phyloP scores from a whole-genome alignment of 768 basidiomycete species.

The Pluteus cervinus region DNA sequence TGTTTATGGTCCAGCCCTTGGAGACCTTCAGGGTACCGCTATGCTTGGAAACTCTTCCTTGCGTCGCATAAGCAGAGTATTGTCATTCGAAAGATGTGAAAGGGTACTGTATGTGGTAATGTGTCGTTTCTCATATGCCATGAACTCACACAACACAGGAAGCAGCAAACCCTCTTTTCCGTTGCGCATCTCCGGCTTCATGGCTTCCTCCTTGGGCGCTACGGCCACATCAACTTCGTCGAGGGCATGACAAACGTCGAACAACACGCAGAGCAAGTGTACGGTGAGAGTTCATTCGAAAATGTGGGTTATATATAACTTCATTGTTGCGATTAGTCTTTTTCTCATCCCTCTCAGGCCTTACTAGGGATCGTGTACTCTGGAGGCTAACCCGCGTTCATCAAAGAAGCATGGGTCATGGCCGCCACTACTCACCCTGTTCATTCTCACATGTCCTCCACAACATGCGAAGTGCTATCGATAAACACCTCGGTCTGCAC shows the following conservation, averaged over 20 bases:
- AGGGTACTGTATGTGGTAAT: slow-evolving; percentile 37
- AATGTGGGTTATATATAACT: too few relatives aligned
- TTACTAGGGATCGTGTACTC: slow-evolving; percentile 86
- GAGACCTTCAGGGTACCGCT: slow-evolving; percentile 57
- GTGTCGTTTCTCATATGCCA: background rate
- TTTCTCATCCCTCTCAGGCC: slow-evolving; percentile 42
- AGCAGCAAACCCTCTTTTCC: slow-evolving; percentile 61
- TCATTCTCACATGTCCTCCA: slow-evolving; percentile 22
- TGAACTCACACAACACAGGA: slow-evolving; percentile 52
- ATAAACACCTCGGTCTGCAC: slow-evolving; percentile 67
- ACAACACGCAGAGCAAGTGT: slow-evolving; percentile 87
- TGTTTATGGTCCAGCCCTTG: slow-evolving; percentile 52
- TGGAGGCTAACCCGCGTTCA: slow-evolving; percentile 88
- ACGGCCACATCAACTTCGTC: slow-evolving; percentile 53
- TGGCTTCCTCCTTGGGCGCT: slow-evolving; percentile 55
- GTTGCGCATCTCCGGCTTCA: slow-evolving; percentile 53
- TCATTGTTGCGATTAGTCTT: too few relatives aligned
- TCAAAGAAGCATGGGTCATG: slow-evolving; percentile 81
- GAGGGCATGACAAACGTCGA: slow-evolving; percentile 75
- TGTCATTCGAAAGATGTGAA: slow-evolving; percentile 55
- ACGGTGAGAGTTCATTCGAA: slow-evolving; percentile 74
- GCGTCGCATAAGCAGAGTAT: slow-evolving; percentile 81
- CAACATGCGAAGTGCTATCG: slow-evolving; percentile 85
- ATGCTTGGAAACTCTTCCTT: slow-evolving; percentile 74
- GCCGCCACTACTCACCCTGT: slow-evolving; percentile 3